Evolutionary conservation across 345 rosid genomes (phyloP), one percentile per base, ranked within the genome.

Genomic region (Carallia pectinifolia): DNA sequence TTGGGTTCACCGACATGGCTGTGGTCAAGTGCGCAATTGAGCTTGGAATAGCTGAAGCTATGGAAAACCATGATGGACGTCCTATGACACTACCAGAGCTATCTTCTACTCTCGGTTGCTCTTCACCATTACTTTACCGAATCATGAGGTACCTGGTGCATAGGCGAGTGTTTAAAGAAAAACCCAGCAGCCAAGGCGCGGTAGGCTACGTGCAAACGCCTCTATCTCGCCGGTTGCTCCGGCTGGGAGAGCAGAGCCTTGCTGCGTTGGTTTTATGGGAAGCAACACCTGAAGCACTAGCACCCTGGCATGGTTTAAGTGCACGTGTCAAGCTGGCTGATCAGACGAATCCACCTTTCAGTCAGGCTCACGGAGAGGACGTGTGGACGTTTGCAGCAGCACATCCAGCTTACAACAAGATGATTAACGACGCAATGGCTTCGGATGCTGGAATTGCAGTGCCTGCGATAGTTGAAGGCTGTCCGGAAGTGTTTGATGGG

Each of bases 1-100:
- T 89, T 4, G 95, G 96, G 4, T 84, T 80, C 70, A 61, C 76
- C 5, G 83, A 86, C 6, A 76, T 79, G 53, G 93, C 92, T 39
- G 92, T 74, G 16, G 86, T 85, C 19, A 93, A 87, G 73, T 90
- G 98, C 72, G 96, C 92, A 65, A 82, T 89, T 36, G 92, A 93
- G 65, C 90, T 90, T 6, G 87, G 87, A 47, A 82, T 90, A 61
- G 83, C 93, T 3, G 95, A 90, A 10, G 88, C 82, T 53, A 71
- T 92, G 4, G 85, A 84, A 66, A 75, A 80, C 77, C 84, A 80
- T 27, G 74, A 77, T 7, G 68, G 73, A 23, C 23, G 23, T 3
- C 87, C 89, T 52, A 59, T 87, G 33, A 74, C 93, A 1, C 81
- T 92, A 10, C 62, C 81, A 1, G 80, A 85, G 12, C 86, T 93